Conservation (phyloP, 192 early-diverging fungal species). For the Coemansia sp. region DNA sequence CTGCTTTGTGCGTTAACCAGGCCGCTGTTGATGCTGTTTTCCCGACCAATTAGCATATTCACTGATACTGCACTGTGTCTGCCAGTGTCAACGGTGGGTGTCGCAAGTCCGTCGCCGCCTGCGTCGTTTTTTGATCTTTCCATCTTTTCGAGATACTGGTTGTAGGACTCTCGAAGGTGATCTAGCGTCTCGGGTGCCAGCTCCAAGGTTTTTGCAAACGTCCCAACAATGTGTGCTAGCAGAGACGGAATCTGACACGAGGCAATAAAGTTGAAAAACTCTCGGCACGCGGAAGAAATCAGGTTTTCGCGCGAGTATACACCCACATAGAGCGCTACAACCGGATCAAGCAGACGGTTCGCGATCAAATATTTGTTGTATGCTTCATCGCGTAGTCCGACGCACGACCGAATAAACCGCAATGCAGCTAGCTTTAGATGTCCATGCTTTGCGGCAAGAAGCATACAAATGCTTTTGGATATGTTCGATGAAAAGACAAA, state of each 20-base stretch:
- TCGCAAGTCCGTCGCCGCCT: constrained; percentile 24
- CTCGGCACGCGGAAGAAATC: constrained; percentile 85
- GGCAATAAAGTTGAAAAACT: constrained; percentile 82
- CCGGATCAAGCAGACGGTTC: constrained; percentile 67
- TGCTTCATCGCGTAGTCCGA: constrained; percentile 81
- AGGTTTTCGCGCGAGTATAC: constrained; percentile 76
- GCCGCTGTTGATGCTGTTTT: constrained; percentile 6
- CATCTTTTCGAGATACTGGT: constrained; percentile 19
- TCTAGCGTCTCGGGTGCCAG: constrained; percentile 17
- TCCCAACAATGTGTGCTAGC: constrained; percentile 63
- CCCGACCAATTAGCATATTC: constrained; percentile 31
- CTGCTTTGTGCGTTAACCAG: neutral
- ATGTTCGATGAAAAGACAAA: constrained; percentile 67
- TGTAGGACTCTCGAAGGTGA: constrained; percentile 30
- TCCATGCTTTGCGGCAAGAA: constrained; percentile 66
- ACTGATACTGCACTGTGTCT: constrained; percentile 42
- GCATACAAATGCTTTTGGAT: constrained; percentile 59
- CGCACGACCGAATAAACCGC: constrained; percentile 72
- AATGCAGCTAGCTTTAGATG: constrained; percentile 77
- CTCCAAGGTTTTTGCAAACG: constrained; percentile 25
- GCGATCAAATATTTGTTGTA: constrained; percentile 76
- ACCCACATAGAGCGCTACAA: constrained; percentile 62
- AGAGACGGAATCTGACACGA: constrained; percentile 67
- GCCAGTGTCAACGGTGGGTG: constrained; percentile 42
- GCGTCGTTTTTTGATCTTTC: constrained; percentile 16